Evolutionary conservation across 1,139 yeast genomes (phyloP).

Genomic region (Yamadazyma friedrichii): DNA sequence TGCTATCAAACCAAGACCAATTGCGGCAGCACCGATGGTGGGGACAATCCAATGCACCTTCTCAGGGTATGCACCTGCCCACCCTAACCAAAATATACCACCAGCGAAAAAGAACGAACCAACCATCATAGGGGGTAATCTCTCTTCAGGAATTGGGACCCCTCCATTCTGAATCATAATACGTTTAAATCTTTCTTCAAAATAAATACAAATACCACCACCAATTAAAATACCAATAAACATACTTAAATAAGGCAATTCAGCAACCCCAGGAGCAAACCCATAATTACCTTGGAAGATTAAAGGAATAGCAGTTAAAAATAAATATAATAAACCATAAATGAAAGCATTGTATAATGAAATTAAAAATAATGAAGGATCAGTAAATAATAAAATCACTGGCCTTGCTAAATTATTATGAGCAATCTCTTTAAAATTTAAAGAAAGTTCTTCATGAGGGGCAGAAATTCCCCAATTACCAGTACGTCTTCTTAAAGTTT

Average conservation of each 20-base stretch:
- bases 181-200: conserved; percentile 25
- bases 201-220: conserved; percentile 38
- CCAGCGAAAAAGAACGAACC: conserved; percentile 70
- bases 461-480: conserved; percentile 82
- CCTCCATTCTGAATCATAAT: conserved; percentile 45
- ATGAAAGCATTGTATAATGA: conserved; percentile 79
- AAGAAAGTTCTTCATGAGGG: conserved; percentile 70
- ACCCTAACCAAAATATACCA: conserved; percentile 82
- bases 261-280: conserved; percentile 52
- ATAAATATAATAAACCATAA: conserved; percentile 76
- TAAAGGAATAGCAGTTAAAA: conserved; percentile 77
- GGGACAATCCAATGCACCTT: conserved; percentile 86
- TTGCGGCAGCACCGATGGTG: conserved; percentile 64
- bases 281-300: conserved; percentile 64
- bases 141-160: conserved; percentile 72
- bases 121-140: conserved; percentile 71
- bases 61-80: conserved; percentile 75
- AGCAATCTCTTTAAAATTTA: conserved; percentile 61
- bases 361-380: conserved; percentile 69
- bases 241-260: conserved; percentile 62
- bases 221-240: conserved; percentile 62
- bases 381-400: conserved; percentile 60
- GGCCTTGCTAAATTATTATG: conserved; percentile 75
- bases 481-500: conserved; percentile 52
- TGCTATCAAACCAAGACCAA: conserved; percentile 73